Evolutionary conservation across 129 eudicot species (phyloP), one percentile per base, ranked within the genome.

Genomic region (Centella asiatica): DNA sequence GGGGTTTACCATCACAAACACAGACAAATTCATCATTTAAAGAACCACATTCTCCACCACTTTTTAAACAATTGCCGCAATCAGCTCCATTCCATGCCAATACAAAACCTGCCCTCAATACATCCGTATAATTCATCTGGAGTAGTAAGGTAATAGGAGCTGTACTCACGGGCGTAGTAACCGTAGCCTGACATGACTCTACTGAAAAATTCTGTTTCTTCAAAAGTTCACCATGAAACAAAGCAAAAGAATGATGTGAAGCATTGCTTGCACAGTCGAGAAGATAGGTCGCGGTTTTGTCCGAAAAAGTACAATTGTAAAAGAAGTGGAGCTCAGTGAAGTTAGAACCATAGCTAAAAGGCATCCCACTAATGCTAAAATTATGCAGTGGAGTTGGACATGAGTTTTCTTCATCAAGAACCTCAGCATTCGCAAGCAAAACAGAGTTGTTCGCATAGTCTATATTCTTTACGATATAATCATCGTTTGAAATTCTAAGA

Each of bases 41-140:
- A 63, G 53, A 74, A 63, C 70, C 70, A 48, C 67, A 69, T 9
- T 57, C 28, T 36, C 59, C 80, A 61, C 94, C 85, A 29, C 60
- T 57, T 60, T 44, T 67, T 24, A 6, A 31, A 73, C 93, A 85
- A 28, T 56, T 69, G 31, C 75, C 69, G 72, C 93, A 85, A 40
- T 48, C 57, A 63, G 40, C 49, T n/a, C 49, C 69, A 52, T 28
- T 27, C 95, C 95, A 87, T 49, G 78, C 74, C 68, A 83, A 62
- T 40, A 74, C 74, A 83, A 81, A 87, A 37, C 95, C 92, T 51
- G 69, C 81, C 42, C 74, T 74, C 70, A 87, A 62, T 37, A 83
- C 61, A 42, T 76, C 75, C 1, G 67, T 69, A 44, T 50, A 85
- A 46, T 51, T 78, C 74, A 81, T 79, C 40, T 68, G 11, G 75